phyloP scores from a whole-genome alignment of 1,284 basidiomycete species.

The Boletus sp. region DNA sequence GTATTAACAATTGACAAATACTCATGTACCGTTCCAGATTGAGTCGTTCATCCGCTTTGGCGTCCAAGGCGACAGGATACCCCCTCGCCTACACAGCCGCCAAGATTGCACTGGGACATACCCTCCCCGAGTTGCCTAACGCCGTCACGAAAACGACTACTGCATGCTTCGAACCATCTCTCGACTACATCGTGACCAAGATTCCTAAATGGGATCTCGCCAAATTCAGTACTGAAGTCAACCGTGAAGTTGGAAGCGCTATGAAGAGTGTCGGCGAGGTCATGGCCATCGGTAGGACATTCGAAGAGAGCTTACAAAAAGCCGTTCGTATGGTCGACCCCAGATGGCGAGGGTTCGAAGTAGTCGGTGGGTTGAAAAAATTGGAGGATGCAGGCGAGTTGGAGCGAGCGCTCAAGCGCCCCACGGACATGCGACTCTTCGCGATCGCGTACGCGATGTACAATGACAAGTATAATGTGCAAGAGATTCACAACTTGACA shows the following conservation, averaged over 20 bases:
- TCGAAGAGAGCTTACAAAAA: conserved; percentile 98
- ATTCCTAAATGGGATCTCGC: conserved; percentile 99
- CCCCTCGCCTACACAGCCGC: conserved; percentile 99
- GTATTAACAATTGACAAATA: neutral
- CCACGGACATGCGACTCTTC: conserved; percentile 93
- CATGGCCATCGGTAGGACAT: conserved; percentile 99
- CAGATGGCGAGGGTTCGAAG: conserved; percentile 79
- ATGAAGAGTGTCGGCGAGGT: conserved; percentile 99
- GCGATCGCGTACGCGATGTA: conserved; percentile 98
- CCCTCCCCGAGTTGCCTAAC: conserved; percentile 97
- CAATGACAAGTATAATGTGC: conserved; percentile 88
- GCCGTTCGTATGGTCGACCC: conserved; percentile 98
- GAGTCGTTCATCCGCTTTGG: conserved; percentile 81
- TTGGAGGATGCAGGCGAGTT: conserved; percentile 75
- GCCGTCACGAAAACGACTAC: conserved; percentile 99
- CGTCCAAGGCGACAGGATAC: conserved; percentile 99
- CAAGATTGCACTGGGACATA: conserved; percentile 98
- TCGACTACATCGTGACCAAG: conserved; percentile 99
- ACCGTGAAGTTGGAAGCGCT: conserved; percentile 92
- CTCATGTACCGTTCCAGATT: conserved; percentile 36
- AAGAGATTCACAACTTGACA: conserved; percentile 88
- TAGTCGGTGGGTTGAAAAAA: conserved; percentile 46
- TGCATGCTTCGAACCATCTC: conserved; percentile 98
- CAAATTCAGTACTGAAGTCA: conserved; percentile 94
- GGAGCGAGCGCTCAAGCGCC: conserved; percentile 71